Evolutionary conservation across 129 eudicot genomes (phyloP).

Genomic region (Chrysanthemum lavandulifolium): DNA sequence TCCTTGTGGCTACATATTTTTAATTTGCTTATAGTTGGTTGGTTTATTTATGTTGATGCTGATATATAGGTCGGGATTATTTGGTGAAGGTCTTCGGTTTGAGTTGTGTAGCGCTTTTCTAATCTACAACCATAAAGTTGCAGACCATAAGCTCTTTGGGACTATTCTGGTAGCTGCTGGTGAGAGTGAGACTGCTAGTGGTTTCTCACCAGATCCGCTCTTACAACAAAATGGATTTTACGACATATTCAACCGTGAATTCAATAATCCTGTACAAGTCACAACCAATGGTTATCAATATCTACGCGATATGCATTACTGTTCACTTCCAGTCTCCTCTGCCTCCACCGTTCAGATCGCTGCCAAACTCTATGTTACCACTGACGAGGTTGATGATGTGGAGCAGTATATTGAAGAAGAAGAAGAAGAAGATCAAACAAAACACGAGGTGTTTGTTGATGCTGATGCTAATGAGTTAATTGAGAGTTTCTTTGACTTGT

Average conservation of each 20-base stretch:
- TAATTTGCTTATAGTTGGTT: too few species aligned
- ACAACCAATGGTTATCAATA: not conserved
- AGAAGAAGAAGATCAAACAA: too few species aligned
- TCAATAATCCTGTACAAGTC: not conserved
- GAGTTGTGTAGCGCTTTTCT: not conserved
- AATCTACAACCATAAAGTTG: not conserved
- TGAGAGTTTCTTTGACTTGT: too few species aligned
- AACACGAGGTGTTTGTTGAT: too few species aligned
- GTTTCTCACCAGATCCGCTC: not conserved
- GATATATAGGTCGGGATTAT: too few species aligned
- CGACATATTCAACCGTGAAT: too few species aligned
- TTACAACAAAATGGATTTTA: not conserved
- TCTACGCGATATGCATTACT: not conserved
- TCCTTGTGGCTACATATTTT: too few species aligned
- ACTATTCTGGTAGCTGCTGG: too few species aligned
- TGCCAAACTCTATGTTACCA: too few species aligned
- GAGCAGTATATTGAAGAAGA: not conserved
- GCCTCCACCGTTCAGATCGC: not conserved
- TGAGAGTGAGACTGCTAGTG: not conserved
- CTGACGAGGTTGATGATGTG: not conserved
- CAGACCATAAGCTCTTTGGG: not conserved
- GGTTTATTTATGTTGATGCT: too few species aligned
- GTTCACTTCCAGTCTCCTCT: conserved; percentile 4
- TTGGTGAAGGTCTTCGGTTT: conserved; percentile 1
- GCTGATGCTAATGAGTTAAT: too few species aligned